Percentiles rank a stretch among this genome's conserved stretches.
Conservation (phyloP, 139 green algal species). For the Prasinococcaceae sp. region DNA sequence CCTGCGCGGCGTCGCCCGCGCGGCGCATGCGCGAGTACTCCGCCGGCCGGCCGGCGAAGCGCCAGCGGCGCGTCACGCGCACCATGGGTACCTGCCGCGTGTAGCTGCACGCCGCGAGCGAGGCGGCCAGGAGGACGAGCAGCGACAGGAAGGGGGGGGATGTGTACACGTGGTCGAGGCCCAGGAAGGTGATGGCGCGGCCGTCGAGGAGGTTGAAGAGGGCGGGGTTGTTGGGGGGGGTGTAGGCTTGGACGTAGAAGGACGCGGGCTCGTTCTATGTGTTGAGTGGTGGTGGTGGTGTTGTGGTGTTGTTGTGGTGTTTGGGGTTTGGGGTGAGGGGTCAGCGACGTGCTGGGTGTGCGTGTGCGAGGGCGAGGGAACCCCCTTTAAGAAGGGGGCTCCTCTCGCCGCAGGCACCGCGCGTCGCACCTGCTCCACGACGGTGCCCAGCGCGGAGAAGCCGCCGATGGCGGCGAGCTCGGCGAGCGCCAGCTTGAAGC, state of each 20-base stretch:
- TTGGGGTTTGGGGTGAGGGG: no score
- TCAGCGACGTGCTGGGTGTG: not conserved
- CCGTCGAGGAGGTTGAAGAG: not conserved
- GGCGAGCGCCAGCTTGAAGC: constrained; percentile 66
- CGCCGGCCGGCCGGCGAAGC: constrained; percentile 11
- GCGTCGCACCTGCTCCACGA: constrained; percentile 88
- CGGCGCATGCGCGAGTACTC: not conserved
- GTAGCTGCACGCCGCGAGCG: constrained; percentile 77
- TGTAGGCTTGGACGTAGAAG: constrained; percentile 17
- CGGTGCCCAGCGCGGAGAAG: constrained; percentile 72
- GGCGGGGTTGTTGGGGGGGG: not conserved
- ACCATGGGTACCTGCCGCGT: constrained; percentile 77
- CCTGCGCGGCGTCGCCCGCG: constrained; percentile 28
- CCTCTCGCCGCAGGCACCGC: no score
- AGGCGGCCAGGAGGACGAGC: constrained; percentile 63
- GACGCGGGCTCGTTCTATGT: constrained; percentile 1
- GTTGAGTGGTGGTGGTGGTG: constrained; percentile 9
- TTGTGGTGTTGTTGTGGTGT: not conserved
- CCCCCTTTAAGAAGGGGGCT: no score
- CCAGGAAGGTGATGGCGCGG: constrained; percentile 2
- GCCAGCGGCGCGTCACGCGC: constrained; percentile 34
- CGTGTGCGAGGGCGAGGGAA: no score
- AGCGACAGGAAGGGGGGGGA: constrained; percentile 71
- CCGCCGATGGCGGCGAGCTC: constrained; percentile 66
- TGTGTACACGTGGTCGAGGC: constrained; percentile 34